phyloP scores from a whole-genome alignment of 2,329 filamentous ascomycete species.

The Xylariales sp. region DNA sequence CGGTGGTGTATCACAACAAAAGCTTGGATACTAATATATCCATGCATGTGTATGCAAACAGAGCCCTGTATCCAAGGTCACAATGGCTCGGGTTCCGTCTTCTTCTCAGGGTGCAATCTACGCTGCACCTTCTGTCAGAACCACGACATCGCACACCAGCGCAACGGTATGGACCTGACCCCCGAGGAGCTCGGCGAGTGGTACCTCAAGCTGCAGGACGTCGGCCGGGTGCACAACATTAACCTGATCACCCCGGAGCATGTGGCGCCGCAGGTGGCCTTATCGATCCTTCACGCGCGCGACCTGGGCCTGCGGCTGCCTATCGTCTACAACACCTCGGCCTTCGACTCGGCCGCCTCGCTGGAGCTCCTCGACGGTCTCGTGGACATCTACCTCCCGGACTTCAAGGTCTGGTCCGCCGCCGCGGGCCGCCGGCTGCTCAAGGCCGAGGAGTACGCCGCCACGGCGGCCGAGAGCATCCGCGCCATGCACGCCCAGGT shows the following conservation, averaged over 20 bases:
- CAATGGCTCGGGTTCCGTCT: constrained; percentile 74
- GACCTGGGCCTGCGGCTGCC: constrained; percentile 67
- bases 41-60: too few relatives aligned
- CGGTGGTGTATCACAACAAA: too few relatives aligned
- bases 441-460: constrained; percentile 73
- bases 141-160: constrained; percentile 76
- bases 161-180: constrained; percentile 75
- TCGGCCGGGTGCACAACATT: constrained; percentile 84
- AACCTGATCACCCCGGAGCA: constrained; percentile 86
- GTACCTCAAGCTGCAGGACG: constrained; percentile 77
- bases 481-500: constrained; percentile 78
- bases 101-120: constrained; percentile 73
- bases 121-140: constrained; percentile 79
- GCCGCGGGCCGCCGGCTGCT: constrained; percentile 65
- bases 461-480: constrained; percentile 70
- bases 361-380: constrained; percentile 71
- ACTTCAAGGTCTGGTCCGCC: constrained; percentile 78
- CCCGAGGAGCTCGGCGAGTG: constrained; percentile 76
- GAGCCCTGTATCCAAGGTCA: constrained; percentile 81
- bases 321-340: constrained; percentile 81
- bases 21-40: too few relatives aligned
- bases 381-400: constrained; percentile 82
- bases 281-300: constrained; percentile 70
- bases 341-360: constrained; percentile 72
- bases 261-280: constrained; percentile 76